Base-by-base conservation (phyloP, 768 basidiomycete genomes). In the Guyanaporus albipodus region DNA sequence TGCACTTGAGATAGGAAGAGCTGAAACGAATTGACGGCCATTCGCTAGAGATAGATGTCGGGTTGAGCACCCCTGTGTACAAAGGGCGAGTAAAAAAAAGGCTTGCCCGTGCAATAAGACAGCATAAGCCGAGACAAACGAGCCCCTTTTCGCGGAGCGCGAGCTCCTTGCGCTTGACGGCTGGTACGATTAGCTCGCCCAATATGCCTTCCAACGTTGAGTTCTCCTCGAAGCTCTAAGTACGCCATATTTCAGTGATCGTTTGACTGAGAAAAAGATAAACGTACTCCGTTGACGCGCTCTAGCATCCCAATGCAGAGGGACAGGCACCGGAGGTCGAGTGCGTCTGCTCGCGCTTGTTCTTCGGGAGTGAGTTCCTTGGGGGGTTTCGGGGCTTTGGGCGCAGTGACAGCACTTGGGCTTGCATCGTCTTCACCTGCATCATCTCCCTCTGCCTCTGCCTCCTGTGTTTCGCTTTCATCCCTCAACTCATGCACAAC, bases 141-240 rank as follows among this genome's bases (percentile, higher is more conserved):
- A 88, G 61, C 3, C 83, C 87, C 46, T 79, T 75, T 60, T 86
- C 80, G 19, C 80, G 70, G 22, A 89, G 69, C 2, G 50, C 49
- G 6, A 88, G 74, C 55, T 95, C 91, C 67, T 94, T 94, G 42
- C 90, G 80, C 60, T 85, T 83, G 35, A 97, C 89, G 5, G 90
- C 82, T 3, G 95, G 95, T 26, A 96, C 80, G 58, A 97, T 91
- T 15, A 99, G 72, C 56, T 97, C 91, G 9, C 88, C 73, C 64
- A 81, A 61, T 18, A 75, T 65, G 22, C 88, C 86, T 49, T 82
- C 79, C 48, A 87, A 66, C 4, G 79, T 83, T 7, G 83, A 80
- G 59, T 86, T 85, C 49, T 86, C 83, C 52, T 82, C 76, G 42
- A 79, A 78, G 2, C 74, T 76, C 76, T 78, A 44, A 21, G 28